Base-by-base conservation (phyloP, 2,329 filamentous ascomycete genomes). In the Aspergillus novofumigatus region DNA sequence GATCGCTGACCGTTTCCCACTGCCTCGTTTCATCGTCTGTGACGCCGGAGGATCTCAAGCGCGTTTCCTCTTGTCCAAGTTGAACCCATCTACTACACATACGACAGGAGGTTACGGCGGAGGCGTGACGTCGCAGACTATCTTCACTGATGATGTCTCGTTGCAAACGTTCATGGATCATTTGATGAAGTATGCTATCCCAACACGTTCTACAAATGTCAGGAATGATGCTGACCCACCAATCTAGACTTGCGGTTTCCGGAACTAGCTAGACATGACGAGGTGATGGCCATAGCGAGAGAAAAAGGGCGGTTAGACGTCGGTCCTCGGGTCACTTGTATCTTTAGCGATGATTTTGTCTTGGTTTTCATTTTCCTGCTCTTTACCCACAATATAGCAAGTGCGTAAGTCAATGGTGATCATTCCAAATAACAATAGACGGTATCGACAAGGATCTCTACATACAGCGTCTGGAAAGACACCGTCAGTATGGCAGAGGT, bases 141-240 rank as follows among this genome's bases (percentile, higher is more conserved):
- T 99, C 68, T 99, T 99, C 78, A 99, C 94, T 0, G 94, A 99
- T 70, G 94, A 99, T 75, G 94, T 99, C 54, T 97, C 92, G 54
- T 80, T 99, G 71, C 93, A 97, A 77, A 97, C 93, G 1, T 99
- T 99, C 73, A 99, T 99, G 94, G 94, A 99, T 69, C 92, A 97
- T 78, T 80, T 99, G 73, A 99, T 99, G 94, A 99, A 99, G 91
- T 92, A 81, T 77, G 88, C 82, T 21, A 9, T 20, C 11, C 32
- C 25, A 9, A 5, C 2, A 41, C 25, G 23, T 8, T 25, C 48
- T 28, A 55, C 49, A 23, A 28, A 11, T 14, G 17, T n/a, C 42
- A 42, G 51, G 21, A 42, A 47, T 10, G 29, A 47, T 66, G 44
- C 69, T 75, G 69, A 76, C 62, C 50, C 20, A 49, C 56, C 49